Conservation (phyloP, 257 asterid species). For the Buddleja alternifolia region DNA sequence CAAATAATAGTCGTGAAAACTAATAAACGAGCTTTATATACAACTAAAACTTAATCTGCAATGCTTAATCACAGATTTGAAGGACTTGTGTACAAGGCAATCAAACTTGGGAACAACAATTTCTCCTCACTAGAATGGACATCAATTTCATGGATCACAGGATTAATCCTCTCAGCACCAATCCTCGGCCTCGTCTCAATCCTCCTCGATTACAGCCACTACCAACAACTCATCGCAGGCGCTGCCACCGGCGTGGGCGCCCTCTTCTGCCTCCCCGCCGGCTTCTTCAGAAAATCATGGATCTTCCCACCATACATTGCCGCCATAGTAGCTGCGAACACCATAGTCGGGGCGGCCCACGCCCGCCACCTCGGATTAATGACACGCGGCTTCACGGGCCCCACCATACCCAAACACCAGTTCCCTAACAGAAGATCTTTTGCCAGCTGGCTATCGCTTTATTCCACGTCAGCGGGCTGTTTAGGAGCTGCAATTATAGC, state of each 20-base stretch:
- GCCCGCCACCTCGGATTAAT: constrained; percentile 79
- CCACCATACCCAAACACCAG: constrained; percentile 42
- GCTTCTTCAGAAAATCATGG: constrained; percentile 74
- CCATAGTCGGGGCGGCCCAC: constrained; percentile 66
- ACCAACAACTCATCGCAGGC: constrained; percentile 71
- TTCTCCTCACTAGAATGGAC: constrained; percentile 82
- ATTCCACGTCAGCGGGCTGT: constrained; percentile 78
- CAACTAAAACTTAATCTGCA: not conserved
- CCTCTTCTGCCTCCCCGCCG: constrained; percentile 88
- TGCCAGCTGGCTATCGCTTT: constrained; percentile 71
- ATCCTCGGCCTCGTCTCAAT: constrained; percentile 56
- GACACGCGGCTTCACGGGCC: constrained; percentile 74
- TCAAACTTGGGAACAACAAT: constrained; percentile 45
- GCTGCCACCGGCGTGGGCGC: constrained; percentile 79
- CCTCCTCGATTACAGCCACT: constrained; percentile 67
- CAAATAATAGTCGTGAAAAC: not conserved
- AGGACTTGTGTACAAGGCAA: constrained; percentile 52
- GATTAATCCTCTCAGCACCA: constrained; percentile 76
- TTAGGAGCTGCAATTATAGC: constrained; percentile 76
- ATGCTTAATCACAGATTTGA: constrained; percentile 51
- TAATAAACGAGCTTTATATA: not conserved
- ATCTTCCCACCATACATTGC: constrained; percentile 81
- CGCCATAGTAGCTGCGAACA: constrained; percentile 66
- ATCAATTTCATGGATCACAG: constrained; percentile 75
- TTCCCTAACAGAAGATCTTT: constrained; percentile 58